Base-by-base conservation (phyloP, 768 basidiomycete genomes). In the Lepiota brunneoincarnata region DNA sequence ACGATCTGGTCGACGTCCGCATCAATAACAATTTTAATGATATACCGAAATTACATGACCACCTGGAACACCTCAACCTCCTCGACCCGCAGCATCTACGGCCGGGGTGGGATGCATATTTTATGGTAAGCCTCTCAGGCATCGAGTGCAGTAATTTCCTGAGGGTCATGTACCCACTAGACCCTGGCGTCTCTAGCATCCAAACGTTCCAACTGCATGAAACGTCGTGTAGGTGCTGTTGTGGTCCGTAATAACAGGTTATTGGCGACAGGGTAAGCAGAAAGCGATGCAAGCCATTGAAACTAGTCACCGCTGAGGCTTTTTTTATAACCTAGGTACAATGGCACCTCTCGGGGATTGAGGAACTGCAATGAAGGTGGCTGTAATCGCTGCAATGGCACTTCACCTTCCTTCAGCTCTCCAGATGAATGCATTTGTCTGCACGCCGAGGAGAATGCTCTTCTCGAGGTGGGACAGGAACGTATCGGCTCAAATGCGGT, bases 391-490 rank as follows among this genome's bases (percentile, higher is more conserved):
- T 99, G 97, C 70, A 89, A 89, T 63, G 81, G 78, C 17, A 74
- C 72, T 2, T 70, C 72, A 9, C 63, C 68, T 43, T 69, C 74
- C 2, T 69, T 70, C 23, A 76, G 80, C 36, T 73, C 71, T 45
- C 71, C 82, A 14, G 77, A 83, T 46, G 92, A 92, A 65, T 99
- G 97, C 63, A 75, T 98, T 2, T 99, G 97, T 64, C 73, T 99
- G 9, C 97, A 99, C 67, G 97, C 97, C 0, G 97, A 99, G 70
- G 97, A 99, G 72, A 99, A 98, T 64, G 97, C 96, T 0, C 75
- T 98, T 12, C 71, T 98, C 2, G 96, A 98, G 72, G 93, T 93
- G 1, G 96, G 97, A 15, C 72, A 92, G 54, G 97, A 98, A 56
- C 76, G 97, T 43, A 81, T 96, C n/a, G 90, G 89, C 4, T 71